These are phyloP conservation scores for Talaromyces albobiverticillius DNA, from an alignment of 2,329 filamentous ascomycete genomes.

Conservation along the genomic window DNA sequence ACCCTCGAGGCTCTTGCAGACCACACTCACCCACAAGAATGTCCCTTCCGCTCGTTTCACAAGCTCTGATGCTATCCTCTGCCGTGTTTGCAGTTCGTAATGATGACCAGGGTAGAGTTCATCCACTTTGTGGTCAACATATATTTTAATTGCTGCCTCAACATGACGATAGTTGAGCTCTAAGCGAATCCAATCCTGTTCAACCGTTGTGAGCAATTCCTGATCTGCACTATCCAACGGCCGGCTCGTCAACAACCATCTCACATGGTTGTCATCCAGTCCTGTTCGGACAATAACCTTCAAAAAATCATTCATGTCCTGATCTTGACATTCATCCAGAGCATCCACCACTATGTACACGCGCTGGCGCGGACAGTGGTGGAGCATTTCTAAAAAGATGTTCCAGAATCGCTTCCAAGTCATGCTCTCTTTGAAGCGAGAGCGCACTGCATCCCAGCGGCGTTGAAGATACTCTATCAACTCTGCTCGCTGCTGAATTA, in stretches of 20 bases:
- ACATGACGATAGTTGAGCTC: slow-evolving; percentile 20
- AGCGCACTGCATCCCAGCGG: slow-evolving; percentile 32
- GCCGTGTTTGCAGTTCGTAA: slow-evolving; percentile 16
- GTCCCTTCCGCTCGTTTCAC: slow-evolving; percentile 19
- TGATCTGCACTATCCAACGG: slow-evolving; percentile 23
- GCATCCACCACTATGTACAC: slow-evolving; percentile 27
- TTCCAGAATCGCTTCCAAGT: slow-evolving; percentile 32
- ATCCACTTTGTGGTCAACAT: slow-evolving; percentile 19
- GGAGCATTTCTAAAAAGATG: slow-evolving; percentile 37
- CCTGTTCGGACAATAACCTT: slow-evolving; percentile 17
- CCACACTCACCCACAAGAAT: slow-evolving; percentile 28
- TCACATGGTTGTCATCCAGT: slow-evolving; percentile 22
- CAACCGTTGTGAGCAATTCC: slow-evolving; percentile 16
- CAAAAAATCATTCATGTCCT: slow-evolving; percentile 11
- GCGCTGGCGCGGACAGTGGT: slow-evolving; percentile 10
- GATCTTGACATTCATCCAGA: slow-evolving; percentile 27
- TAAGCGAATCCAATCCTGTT: slow-evolving; percentile 20
- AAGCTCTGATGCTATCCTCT: slow-evolving; percentile 10
- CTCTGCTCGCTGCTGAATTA: slow-evolving; percentile 24
- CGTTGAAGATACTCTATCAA: slow-evolving; percentile 29
- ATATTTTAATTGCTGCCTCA: slow-evolving; percentile 19
- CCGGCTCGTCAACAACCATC: slow-evolving; percentile 30
- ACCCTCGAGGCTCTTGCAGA: slow-evolving; percentile 23
- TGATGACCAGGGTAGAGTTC: slow-evolving; percentile 18
- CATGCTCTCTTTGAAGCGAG: slow-evolving; percentile 40